These are phyloP conservation scores for Tylopilus orsonianus DNA, from an alignment of 1,284 basidiomycete species.

Conservation along the genomic window DNA sequence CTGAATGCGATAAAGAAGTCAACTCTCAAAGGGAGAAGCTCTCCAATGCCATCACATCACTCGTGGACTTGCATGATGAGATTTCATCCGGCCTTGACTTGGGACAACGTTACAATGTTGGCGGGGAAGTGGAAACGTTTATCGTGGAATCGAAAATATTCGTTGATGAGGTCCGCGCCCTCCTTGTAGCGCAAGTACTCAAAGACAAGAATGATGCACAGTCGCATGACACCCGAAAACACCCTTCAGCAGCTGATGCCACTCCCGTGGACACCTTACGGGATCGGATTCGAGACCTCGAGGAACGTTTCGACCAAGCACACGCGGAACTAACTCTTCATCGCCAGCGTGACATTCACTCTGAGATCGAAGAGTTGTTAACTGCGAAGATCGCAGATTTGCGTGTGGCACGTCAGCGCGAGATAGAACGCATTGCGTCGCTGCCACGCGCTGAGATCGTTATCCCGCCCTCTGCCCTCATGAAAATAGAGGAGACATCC, in stretches of 20 bases:
- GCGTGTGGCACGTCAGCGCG: constrained; percentile 24
- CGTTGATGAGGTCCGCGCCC: constrained; percentile 24
- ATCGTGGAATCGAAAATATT: constrained; percentile 28
- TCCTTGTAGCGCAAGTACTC: constrained; percentile 27
- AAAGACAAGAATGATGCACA: constrained; percentile 9
- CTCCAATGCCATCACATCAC: constrained; percentile 26
- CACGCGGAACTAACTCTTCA: constrained; percentile 32
- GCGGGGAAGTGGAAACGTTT: constrained; percentile 22
- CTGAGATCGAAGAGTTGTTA: constrained; percentile 25
- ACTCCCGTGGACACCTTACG: constrained; percentile 14
- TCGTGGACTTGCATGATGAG: constrained; percentile 24
- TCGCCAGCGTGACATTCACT: constrained; percentile 18
- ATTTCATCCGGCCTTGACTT: constrained; percentile 27
- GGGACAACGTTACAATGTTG: constrained; percentile 30
- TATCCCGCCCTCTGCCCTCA: constrained; percentile 19
- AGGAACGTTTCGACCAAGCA: constrained; percentile 33
- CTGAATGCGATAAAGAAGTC: constrained; percentile 29
- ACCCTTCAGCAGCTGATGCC: neutral
- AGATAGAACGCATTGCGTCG: constrained; percentile 18
- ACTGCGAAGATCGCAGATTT: constrained; percentile 19
- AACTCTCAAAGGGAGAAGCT: constrained; percentile 28
- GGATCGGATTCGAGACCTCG: constrained; percentile 23
- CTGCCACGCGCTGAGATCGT: constrained; percentile 22
- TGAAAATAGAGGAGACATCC: constrained; percentile 21
- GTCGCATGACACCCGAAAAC: constrained; percentile 2